Evolutionary conservation across 176 grass and related monocot species (phyloP).

Genomic region (Musa troglodytarum): DNA sequence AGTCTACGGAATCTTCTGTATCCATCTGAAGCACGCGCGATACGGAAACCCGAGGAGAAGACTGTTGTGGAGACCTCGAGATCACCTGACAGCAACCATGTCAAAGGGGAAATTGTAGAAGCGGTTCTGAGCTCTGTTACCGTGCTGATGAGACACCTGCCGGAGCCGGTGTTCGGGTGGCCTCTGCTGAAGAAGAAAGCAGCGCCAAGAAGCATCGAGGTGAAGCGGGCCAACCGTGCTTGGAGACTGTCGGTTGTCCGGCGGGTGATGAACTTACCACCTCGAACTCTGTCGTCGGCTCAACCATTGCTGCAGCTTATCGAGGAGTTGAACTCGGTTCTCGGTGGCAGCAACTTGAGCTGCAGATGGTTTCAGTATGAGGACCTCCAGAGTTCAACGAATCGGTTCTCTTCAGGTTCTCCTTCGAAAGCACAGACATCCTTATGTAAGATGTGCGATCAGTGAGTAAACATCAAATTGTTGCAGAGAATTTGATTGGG

Average conservation of each 20-base stretch:
- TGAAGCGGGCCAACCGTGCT: slow-evolving; percentile 16
- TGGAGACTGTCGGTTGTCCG: slow-evolving; percentile 84
- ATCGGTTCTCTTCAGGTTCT: slow-evolving; percentile 80
- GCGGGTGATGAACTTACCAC: slow-evolving; percentile 90
- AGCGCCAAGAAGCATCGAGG: neutral
- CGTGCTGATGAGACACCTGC: slow-evolving; percentile 19
- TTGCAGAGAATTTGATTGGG: slow-evolving; percentile 74
- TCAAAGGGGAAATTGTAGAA: neutral
- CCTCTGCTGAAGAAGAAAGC: slow-evolving; percentile 49
- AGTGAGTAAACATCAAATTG: too few species aligned
- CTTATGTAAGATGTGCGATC: neutral
- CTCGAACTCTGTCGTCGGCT: slow-evolving; percentile 24
- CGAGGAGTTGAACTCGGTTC: slow-evolving; percentile 46
- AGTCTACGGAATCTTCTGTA: slow-evolving; percentile 60
- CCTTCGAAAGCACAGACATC: neutral
- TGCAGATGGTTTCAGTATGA: slow-evolving; percentile 89
- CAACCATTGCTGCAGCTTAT: slow-evolving; percentile 30
- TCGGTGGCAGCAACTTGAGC: slow-evolving; percentile 31
- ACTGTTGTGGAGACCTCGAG: neutral
- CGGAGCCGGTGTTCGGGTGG: slow-evolving; percentile 64
- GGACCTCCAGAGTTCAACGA: slow-evolving; percentile 67
- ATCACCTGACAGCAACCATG: neutral
- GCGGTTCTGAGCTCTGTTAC: slow-evolving; percentile 14
- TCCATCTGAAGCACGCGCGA: slow-evolving; percentile 24
- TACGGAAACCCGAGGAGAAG: slow-evolving; percentile 19